Base-by-base conservation (phyloP, 257 asterid species). In the Anisodus acutangulus region DNA sequence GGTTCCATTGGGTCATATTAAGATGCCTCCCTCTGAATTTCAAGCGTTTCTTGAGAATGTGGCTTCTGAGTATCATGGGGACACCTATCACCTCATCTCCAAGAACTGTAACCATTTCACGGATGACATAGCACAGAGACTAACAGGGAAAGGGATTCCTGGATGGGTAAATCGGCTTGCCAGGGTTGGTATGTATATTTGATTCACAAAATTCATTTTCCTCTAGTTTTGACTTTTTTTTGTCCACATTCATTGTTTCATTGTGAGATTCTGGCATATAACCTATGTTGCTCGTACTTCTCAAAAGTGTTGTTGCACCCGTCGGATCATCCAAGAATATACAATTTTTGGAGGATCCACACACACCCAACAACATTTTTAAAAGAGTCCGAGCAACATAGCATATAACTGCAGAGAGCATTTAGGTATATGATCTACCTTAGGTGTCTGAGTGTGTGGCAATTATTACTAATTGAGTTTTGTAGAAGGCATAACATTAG, bases 91-190 rank as follows among this genome's bases (percentile, higher is more conserved):
- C 85, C 93, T 90, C 83, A 88, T 90, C 31, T 84, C 89, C 79
- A 90, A 90, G 86, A 90, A 90, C 63, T 90, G 93, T 86, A 90
- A 90, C 80, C 91, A 90, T 85, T 90, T 90, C 68, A 90, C 93
- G 4, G 89, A 90, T 85, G 93, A 90, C 70, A 86, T 90, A 82
- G 84, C 90, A 47, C 68, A 66, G 70, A 87, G 91, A 84, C 49
- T 90, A 60, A 85, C 87, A 55, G 88, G 90, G 84, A 88, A 83
- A 85, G 88, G 93, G 86, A 90, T 90, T 37, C 93, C 93, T 78
- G 89, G 91, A 55, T 90, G 93, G 93, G 90, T 90, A 81, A 90
- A 90, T 78, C 88, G 93, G 82, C 89, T 90, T 35, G 93, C 93
- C 26, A 68, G 80, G 17, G 45, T 68, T 82, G 80, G 85, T 82